These are phyloP conservation scores for Saururus chinensis DNA, from an alignment of 164 flowering plant genomes.

Conservation along the genomic window DNA sequence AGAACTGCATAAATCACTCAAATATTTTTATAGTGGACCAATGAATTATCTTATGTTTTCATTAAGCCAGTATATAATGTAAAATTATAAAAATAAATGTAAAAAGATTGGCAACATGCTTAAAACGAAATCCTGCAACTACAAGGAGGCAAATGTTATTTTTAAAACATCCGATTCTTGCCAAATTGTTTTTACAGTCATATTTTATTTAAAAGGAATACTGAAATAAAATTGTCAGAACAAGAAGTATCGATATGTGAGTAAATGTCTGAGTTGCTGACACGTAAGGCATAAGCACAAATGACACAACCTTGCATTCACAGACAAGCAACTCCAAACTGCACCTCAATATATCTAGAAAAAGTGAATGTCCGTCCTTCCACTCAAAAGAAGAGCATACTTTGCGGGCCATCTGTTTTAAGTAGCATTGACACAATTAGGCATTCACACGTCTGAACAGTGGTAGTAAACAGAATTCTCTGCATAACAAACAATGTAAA, in stretches of 20 bases:
- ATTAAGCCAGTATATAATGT: too few species aligned
- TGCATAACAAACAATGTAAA: not conserved
- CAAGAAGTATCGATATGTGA: too few species aligned
- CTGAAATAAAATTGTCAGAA: too few species aligned
- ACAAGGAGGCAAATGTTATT: too few species aligned
- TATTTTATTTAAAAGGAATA: too few species aligned
- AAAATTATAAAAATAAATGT: too few species aligned
- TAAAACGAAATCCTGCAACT: not conserved
- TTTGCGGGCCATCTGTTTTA: slow-evolving; percentile 43
- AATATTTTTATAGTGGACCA: too few species aligned
- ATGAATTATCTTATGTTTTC: too few species aligned
- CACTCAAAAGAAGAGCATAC: slow-evolving; percentile 39
- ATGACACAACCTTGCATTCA: slow-evolving; percentile 42
- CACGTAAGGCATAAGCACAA: not conserved
- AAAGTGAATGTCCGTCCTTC: slow-evolving; percentile 15
- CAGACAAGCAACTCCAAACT: slow-evolving; percentile 23
- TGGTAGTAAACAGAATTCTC: not conserved
- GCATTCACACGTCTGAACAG: not conserved
- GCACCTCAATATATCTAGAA: slow-evolving; percentile 28
- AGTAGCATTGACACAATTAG: slow-evolving; percentile 16
- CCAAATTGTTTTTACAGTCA: not conserved
- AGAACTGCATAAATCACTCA: too few species aligned
- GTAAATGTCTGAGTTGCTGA: not conserved
- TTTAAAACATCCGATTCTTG: not conserved
- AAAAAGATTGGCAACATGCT: not conserved